These are phyloP conservation scores for Bauhinia variegata DNA, from an alignment of 306 rosid genomes.

Conservation along the genomic window DNA sequence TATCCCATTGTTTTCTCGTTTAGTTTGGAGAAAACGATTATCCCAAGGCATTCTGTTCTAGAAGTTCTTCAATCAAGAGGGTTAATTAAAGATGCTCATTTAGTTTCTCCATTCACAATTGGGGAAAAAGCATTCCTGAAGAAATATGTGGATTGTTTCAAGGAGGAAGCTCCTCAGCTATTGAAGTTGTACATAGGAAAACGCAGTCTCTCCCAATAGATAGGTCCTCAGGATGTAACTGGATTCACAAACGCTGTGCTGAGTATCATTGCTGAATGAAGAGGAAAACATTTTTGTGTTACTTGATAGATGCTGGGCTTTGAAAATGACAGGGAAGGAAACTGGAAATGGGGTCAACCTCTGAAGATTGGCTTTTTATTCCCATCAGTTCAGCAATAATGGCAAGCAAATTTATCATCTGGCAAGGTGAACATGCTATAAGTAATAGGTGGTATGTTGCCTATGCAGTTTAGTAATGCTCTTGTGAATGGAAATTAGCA, in stretches of 20 bases:
- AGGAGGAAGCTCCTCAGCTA: constrained; percentile 36
- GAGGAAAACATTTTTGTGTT: no score
- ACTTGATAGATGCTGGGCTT: no score
- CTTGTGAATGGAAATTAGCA: no score
- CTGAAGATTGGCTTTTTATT: no score
- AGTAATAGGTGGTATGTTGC: no score
- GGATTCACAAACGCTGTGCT: not conserved
- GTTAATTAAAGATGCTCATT: constrained; percentile 30
- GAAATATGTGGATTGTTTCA: constrained; percentile 28
- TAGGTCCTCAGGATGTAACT: not conserved
- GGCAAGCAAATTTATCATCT: no score
- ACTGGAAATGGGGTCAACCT: no score
- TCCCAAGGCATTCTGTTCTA: constrained; percentile 51
- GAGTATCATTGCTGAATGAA: no score
- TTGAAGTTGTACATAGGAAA: constrained; percentile 35
- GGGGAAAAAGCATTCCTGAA: constrained; percentile 23
- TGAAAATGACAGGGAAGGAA: no score
- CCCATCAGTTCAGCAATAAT: no score
- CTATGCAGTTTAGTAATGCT: no score
- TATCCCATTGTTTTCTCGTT: constrained; percentile 12
- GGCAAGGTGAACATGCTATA: no score
- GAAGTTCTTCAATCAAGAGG: constrained; percentile 38
- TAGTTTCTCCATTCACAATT: not conserved
- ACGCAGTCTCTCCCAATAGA: not conserved
- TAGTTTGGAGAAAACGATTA: constrained; percentile 42